Evolutionary conservation across 2,329 filamentous ascomycete genomes (phyloP).

Genomic region (Alternaria tenuissima): DNA sequence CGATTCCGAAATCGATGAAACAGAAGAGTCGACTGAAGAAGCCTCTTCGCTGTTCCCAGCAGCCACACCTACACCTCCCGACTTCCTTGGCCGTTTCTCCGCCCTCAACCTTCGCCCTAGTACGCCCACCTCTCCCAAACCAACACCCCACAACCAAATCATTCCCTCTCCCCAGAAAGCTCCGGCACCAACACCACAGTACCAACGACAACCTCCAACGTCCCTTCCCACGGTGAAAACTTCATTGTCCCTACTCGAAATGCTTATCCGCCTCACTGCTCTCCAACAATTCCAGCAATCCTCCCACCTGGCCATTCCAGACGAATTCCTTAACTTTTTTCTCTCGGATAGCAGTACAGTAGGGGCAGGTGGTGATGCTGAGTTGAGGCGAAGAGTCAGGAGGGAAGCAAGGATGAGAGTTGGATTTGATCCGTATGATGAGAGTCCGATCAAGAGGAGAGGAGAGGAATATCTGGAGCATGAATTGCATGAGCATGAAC

Average conservation of each 20-base stretch:
- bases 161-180: conserved; percentile 38
- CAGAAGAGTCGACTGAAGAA: conserved; percentile 31
- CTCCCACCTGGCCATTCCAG: conserved; percentile 87
- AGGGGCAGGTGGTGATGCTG: conserved; percentile 68
- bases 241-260: conserved; percentile 83
- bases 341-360: conserved; percentile 73
- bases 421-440: conserved; percentile 76
- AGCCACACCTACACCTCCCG: conserved; percentile 38
- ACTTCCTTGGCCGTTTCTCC: conserved; percentile 57
- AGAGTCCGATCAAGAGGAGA: conserved; percentile 71
- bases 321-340: conserved; percentile 90
- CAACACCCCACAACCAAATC: conserved; percentile 35
- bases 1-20: conserved; percentile 60
- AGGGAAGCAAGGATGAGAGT: conserved; percentile 68
- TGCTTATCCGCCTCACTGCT: conserved; percentile 83
- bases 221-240: conserved; percentile 65
- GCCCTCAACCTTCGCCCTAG: conserved; percentile 55
- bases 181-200: conserved; percentile 18
- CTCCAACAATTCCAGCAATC: conserved; percentile 92
- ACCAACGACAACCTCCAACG: conserved; percentile 18
- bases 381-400: conserved; percentile 67
- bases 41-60: conserved; percentile 25
- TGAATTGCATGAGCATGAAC: conserved; percentile 29
- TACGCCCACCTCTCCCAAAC: conserved; percentile 30
- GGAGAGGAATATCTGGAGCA: conserved; percentile 71